phyloP scores from a whole-genome alignment of 306 rosid genomes.

The Benincasa hispida region DNA sequence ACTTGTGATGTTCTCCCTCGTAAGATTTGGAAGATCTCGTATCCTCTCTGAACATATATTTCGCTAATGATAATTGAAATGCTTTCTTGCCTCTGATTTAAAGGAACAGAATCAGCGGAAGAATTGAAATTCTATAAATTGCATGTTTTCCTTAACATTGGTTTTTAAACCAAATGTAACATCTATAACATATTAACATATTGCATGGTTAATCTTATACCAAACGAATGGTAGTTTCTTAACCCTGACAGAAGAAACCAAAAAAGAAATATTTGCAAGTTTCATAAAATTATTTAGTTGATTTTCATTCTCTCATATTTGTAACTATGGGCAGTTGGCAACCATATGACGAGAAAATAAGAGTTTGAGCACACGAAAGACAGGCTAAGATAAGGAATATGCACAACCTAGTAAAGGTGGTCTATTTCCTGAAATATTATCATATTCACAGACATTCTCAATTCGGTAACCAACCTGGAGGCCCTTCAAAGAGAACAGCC shows the following conservation, averaged over 20 bases:
- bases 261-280: not conserved
- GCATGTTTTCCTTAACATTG: not conserved
- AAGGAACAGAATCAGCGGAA: not conserved
- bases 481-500: constrained; percentile 93
- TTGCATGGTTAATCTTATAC: not conserved
- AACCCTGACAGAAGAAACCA: not conserved
- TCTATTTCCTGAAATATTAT: not conserved
- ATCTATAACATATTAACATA: not conserved
- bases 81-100: not conserved
- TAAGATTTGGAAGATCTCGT: not conserved
- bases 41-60: not conserved
- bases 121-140: not conserved
- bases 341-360: not conserved
- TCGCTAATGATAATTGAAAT: not conserved
- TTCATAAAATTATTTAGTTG: not conserved
- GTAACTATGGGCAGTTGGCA: not conserved
- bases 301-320: not conserved
- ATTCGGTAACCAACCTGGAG: constrained; percentile 48
- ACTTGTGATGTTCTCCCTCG: not conserved
- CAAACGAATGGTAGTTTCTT: not conserved
- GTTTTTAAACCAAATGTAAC: not conserved
- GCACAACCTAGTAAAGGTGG: not conserved
- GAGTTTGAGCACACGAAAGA: not conserved
- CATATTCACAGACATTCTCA: not conserved
- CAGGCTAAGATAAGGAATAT: not conserved